A percentile compares a stretch with the other conserved stretches of the same genome.
These are phyloP conservation scores for Kappamyces sp. DNA, from an alignment of 192 early-diverging fungal genomes.

Conservation along the genomic window DNA sequence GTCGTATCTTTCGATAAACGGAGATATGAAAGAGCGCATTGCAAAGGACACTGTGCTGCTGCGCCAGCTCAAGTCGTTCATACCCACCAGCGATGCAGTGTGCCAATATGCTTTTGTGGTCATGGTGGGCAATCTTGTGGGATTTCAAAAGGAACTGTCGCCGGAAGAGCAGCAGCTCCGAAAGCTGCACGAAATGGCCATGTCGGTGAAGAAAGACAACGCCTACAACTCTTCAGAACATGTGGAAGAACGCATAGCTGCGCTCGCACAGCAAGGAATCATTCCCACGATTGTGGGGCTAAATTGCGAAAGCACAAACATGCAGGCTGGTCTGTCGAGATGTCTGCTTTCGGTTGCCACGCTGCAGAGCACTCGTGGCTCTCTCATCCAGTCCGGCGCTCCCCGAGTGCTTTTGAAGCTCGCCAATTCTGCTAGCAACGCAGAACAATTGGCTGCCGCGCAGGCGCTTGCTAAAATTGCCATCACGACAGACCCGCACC, in stretches of 20 bases:
- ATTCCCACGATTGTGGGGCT: slow-evolving; percentile 50
- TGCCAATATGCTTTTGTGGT: slow-evolving; percentile 68
- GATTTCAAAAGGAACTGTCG: slow-evolving; percentile 56
- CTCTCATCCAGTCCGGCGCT: slow-evolving; percentile 6
- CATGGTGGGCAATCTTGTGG: slow-evolving; percentile 72
- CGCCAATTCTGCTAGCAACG: not conserved
- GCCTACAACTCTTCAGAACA: slow-evolving; percentile 53
- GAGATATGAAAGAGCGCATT: slow-evolving; percentile 64
- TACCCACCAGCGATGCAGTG: slow-evolving; percentile 36
- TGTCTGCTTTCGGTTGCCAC: slow-evolving; percentile 66
- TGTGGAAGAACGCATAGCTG: slow-evolving; percentile 52
- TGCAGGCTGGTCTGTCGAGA: slow-evolving; percentile 60
- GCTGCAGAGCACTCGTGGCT: slow-evolving; percentile 25
- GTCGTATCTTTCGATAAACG: slow-evolving; percentile 69
- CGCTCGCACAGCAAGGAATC: slow-evolving; percentile 53
- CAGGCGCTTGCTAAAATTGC: slow-evolving; percentile 90
- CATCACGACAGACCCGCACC: slow-evolving; percentile 79
- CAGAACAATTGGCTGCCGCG: slow-evolving; percentile 47
- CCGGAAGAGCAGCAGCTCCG: slow-evolving; percentile 77
- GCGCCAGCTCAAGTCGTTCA: slow-evolving; percentile 46
- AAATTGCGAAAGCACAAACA: slow-evolving; percentile 48
- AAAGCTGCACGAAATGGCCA: slow-evolving; percentile 66
- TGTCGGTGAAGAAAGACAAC: slow-evolving; percentile 25
- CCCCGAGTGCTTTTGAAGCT: slow-evolving; percentile 6
- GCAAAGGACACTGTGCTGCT: slow-evolving; percentile 52